Base-by-base conservation (phyloP, 73 alveolate species). In the Stentor roeselii region DNA sequence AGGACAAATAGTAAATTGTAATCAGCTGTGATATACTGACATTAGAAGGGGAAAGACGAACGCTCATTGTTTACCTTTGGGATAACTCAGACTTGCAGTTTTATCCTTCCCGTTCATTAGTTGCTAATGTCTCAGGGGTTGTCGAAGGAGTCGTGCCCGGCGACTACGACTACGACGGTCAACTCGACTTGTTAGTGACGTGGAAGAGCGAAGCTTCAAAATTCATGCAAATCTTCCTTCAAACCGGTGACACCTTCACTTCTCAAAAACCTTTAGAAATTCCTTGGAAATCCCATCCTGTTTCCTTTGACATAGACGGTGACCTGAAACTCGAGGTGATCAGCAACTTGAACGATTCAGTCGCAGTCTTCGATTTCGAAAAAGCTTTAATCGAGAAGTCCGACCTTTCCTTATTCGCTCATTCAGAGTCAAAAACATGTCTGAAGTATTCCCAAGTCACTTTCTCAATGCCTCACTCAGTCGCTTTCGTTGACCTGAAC, bases 401-500 rank as follows among this genome's bases (percentile, higher is more conserved):
- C 30, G 30, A 11, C 6, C 21, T 50, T 11, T 11, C 6, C 21
- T 11, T 50, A 11, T 50, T 11, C 21, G 21, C 67, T 11, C 6
- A 21, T 50, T 11, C 6, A 11, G 21, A 6, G 6, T 11, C 30
- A 27, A 2, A 67, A 1, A 30, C 15, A n/a, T 67, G 80, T 40
- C 11, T 67, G 41, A 67, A 11, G 1, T 32, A 67, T 21, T n/a
- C 37, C 14, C 14, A n/a, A 30, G 21, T 67, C 40, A 14, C 37
- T 4, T 60, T 88, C 34, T 84, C 93, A 0, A 78, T 77, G 35
- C 94, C 94, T 6, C 92, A 86, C 59, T 86, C 96, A 15, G 82
- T 60, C 59, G 84, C 91, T 2, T 91, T 60, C 74, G 67, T 86
- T n/a, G 96, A 91, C 76, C 6, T 91, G n/a, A 90, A 91, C 60